These are phyloP conservation scores for Cladosporium colombiae DNA, from an alignment of 2,329 filamentous ascomycete genomes.

Conservation along the genomic window DNA sequence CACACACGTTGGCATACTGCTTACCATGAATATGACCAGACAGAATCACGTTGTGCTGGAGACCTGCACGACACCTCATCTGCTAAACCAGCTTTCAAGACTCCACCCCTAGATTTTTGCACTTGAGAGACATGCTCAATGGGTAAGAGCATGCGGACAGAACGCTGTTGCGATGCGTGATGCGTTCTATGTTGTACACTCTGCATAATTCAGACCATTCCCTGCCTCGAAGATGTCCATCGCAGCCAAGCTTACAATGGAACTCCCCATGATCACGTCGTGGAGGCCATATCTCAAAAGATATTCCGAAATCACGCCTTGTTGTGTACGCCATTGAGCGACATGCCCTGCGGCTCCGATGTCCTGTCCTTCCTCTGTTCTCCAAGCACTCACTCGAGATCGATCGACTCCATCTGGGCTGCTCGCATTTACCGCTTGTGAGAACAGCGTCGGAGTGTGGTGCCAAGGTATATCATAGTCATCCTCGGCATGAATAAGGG, in stretches of 20 bases:
- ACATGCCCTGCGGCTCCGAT: constrained; percentile 54
- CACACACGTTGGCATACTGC: not conserved
- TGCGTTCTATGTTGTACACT: not conserved
- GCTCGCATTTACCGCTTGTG: constrained; percentile 57
- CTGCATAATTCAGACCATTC: not conserved
- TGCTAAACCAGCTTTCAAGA: not conserved
- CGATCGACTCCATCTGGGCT: constrained; percentile 39
- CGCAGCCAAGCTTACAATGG: constrained; percentile 55
- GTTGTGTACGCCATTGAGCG: constrained; percentile 49
- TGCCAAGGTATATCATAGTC: constrained; percentile 54
- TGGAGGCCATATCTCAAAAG: constrained; percentile 59
- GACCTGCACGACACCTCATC: not conserved
- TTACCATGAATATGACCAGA: not conserved
- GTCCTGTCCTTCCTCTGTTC: constrained; percentile 40
- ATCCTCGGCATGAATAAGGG: constrained; percentile 54
- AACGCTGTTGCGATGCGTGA: not conserved
- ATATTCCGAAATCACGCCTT: constrained; percentile 55
- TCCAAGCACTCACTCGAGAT: constrained; percentile 51
- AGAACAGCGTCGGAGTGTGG: constrained; percentile 55
- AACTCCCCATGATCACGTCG: constrained; percentile 60
- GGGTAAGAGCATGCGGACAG: not conserved
- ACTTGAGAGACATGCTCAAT: not conserved
- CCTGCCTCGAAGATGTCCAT: constrained; percentile 47
- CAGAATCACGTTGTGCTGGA: not conserved
- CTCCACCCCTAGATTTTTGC: not conserved